Percentiles rank a stretch among this genome's conserved stretches.
Conservation (phyloP, 176 grass and related monocot genomes). For the Alloteropsis semialata region DNA sequence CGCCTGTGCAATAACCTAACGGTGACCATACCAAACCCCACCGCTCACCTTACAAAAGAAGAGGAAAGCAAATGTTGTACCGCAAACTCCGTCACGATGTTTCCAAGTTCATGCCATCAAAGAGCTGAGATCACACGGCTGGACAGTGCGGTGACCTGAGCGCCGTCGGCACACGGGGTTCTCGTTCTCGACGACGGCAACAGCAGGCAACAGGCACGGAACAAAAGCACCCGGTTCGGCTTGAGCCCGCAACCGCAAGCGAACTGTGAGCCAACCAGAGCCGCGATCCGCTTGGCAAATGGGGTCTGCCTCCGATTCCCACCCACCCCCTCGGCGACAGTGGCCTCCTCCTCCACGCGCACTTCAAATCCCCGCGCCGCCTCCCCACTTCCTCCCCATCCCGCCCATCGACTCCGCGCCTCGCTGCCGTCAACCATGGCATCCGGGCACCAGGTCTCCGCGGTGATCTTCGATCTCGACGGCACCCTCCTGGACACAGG, state of each 20-base stretch:
- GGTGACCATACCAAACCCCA: constrained; percentile 18
- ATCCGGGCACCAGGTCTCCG: constrained; percentile 19
- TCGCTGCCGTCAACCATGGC: constrained; percentile 45
- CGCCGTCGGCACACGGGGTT: too few species aligned
- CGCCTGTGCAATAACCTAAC: neutral
- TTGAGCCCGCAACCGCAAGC: neutral
- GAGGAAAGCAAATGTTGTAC: neutral
- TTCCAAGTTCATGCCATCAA: too few species aligned
- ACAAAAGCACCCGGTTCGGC: neutral
- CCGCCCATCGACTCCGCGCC: neutral
- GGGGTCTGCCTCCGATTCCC: constrained; percentile 4
- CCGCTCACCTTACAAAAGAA: neutral
- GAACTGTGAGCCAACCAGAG: neutral
- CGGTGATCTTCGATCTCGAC: constrained; percentile 84
- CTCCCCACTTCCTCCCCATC: neutral
- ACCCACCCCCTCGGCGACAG: neutral
- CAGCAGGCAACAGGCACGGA: neutral
- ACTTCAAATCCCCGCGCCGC: constrained; percentile 35
- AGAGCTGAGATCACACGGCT: too few species aligned
- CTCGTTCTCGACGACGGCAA: neutral
- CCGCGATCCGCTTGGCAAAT: neutral
- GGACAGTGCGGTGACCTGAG: too few species aligned
- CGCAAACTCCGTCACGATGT: too few species aligned
- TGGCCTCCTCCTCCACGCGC: neutral
- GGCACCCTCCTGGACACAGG: constrained; percentile 82